Base-by-base conservation (phyloP, 768 basidiomycete genomes). In the Harrya chromipes region DNA sequence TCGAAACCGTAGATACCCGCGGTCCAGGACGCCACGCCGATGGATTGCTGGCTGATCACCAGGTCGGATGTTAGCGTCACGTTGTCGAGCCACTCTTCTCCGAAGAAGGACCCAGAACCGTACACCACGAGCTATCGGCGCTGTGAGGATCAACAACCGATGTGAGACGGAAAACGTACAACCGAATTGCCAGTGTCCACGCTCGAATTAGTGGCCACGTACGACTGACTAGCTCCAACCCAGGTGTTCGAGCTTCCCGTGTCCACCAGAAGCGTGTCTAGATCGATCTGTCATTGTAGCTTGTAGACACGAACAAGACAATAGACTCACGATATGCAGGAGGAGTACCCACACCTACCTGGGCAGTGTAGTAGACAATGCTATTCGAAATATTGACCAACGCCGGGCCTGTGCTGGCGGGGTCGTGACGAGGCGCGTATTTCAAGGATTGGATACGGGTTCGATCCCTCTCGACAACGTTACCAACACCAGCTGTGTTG, bases 181-280 rank as follows among this genome's bases (percentile, higher is more conserved):
- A 66, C 49, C 20, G 53, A 38, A 16, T 52, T 41, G 4, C 56
- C 54, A 19, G 62, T 65, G 47, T 52, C 20, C n/a, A 47, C 23
- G 20, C 59, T 57, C 6, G 53, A 52, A 36, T 34, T 56, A 8
- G 60, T 57, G 16, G 40, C 33, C 29, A 19, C 23, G 36, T 63
- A 67, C 23, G 43, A 10, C 5, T 49, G 44, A 17, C 20, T 52
- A 20, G 64, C 62, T 23, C 66, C 67, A 26, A 68, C 31, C 67
- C 67, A 68, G 4, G 62, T 68, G 55, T 66, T 68, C 8, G 62
- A 59, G 26, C 67, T 69, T 24, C 66, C 66, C 14, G 67, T 68
- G 39, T 68, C 66, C 17, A 68, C 54, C 11, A 68, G 17, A 33
- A 68, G 60, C 8, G 53, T 52, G 38, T 63, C 70, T 70, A 39